Evolutionary conservation across 2,329 filamentous ascomycete genomes (phyloP).

Genomic region (Talaromyces albobiverticillius): DNA sequence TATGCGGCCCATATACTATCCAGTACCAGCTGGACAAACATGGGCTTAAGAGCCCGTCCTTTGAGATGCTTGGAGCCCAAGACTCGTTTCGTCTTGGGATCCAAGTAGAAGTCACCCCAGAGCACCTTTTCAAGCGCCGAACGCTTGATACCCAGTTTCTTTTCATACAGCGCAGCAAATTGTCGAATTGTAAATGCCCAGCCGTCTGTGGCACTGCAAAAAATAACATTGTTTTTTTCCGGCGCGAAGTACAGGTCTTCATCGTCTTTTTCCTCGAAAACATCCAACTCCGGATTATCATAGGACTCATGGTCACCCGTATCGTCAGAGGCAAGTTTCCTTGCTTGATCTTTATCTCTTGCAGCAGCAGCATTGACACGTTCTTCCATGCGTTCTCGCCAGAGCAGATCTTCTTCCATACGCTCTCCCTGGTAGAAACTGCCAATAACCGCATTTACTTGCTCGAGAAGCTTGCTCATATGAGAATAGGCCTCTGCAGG

Average conservation of each 20-base stretch:
- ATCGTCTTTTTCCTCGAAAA: conserved; percentile 88
- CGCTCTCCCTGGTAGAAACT: conserved; percentile 97
- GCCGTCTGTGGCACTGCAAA: conserved; percentile 95
- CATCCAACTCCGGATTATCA: conserved; percentile 48
- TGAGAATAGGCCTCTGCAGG: conserved; percentile 86
- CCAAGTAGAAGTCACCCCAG: conserved; percentile 95
- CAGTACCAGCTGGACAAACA: conserved; percentile 95
- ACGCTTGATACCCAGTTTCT: conserved; percentile 93
- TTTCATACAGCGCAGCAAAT: conserved; percentile 90
- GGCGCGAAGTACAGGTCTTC: conserved; percentile 98
- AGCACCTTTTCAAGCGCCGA: conserved; percentile 85
- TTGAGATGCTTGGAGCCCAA: conserved; percentile 89
- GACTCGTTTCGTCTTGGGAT: conserved; percentile 94
- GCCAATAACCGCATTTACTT: conserved; percentile 94
- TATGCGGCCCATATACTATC: conserved; percentile 97
- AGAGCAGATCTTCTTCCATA: conserved; percentile 97
- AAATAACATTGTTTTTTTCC: conserved; percentile 98
- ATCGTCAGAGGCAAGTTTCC: conserved; percentile 33
- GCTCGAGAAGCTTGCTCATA: conserved; percentile 83
- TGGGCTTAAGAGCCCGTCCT: conserved; percentile 84
- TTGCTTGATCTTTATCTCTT: conserved; percentile 53
- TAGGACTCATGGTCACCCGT: conserved; percentile 50
- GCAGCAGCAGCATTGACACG: conserved; percentile 69
- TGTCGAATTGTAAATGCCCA: conserved; percentile 98
- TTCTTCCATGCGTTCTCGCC: conserved; percentile 90